A percentile compares a stretch with the other conserved stretches of the same genome.
Evolutionary conservation across 106 monocot species (phyloP).

Genomic region (Dendrobium catenatum): DNA sequence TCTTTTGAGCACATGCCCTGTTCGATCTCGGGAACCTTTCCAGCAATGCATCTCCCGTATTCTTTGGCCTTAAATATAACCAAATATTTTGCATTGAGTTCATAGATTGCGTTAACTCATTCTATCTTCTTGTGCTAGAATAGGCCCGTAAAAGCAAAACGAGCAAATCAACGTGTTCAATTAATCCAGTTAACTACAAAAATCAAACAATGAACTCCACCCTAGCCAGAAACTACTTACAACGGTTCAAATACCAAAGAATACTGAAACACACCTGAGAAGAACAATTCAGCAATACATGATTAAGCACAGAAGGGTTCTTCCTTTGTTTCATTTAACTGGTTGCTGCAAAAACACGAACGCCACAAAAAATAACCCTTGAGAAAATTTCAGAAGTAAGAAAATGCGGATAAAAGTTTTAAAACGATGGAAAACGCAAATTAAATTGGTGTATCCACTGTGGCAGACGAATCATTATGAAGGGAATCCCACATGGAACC

Average conservation of each 20-base stretch:
- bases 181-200: background rate
- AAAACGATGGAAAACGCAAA: background rate
- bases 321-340: slow-evolving; percentile 60
- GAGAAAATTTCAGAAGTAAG: background rate
- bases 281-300: slow-evolving; percentile 53
- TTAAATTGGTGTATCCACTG: background rate
- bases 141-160: background rate
- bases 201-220: background rate
- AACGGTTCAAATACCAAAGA: background rate
- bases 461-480: background rate
- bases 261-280: slow-evolving; percentile 39
- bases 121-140: background rate
- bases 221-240: background rate
- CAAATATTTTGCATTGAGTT: background rate
- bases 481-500: background rate
- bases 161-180: background rate
- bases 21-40: slow-evolving; percentile 86
- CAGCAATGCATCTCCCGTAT: slow-evolving; percentile 79
- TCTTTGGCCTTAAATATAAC: slow-evolving; percentile 32
- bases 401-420: background rate
- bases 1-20: slow-evolving; percentile 90
- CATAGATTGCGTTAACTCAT: background rate
- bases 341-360: slow-evolving; percentile 1
- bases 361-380: background rate
- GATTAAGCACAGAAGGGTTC: slow-evolving; percentile 39